Conservation (phyloP, 2,329 filamentous ascomycete genomes). For the Fusarium burgessii region DNA sequence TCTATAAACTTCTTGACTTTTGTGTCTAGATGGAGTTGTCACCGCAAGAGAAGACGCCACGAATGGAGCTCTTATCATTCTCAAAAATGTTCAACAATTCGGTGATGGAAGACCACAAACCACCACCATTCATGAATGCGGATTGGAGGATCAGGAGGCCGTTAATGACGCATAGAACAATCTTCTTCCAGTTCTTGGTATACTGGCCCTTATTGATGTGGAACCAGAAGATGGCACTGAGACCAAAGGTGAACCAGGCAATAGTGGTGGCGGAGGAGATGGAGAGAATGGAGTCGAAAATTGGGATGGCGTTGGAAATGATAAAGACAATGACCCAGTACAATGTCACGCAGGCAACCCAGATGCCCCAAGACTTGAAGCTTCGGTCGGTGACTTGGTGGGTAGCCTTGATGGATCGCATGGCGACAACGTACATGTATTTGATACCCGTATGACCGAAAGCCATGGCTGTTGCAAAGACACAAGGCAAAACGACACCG, state of each 20-base stretch:
- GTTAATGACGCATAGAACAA: conserved; percentile 40
- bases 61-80: conserved; percentile 38
- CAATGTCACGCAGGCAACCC: conserved; percentile 49
- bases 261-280: conserved; percentile 52
- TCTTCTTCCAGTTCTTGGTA: conserved; percentile 41
- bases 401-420: conserved; percentile 49
- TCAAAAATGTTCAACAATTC: conserved; percentile 48
- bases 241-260: conserved; percentile 53
- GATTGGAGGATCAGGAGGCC: conserved; percentile 48
- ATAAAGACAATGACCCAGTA: conserved; percentile 51
- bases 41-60: conserved; percentile 50
- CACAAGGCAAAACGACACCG: conserved; percentile 48
- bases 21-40: conserved; percentile 45
- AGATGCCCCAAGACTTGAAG: conserved; percentile 51
- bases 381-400: conserved; percentile 50
- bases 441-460: conserved; percentile 51
- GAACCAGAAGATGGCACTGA: conserved; percentile 52
- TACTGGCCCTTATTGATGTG: conserved; percentile 47
- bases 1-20: not conserved
- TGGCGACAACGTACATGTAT: conserved; percentile 50
- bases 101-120: conserved; percentile 50
- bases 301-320: conserved; percentile 52
- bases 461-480: conserved; percentile 49
- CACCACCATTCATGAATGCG: conserved; percentile 52
- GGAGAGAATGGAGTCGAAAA: conserved; percentile 53